Conservation (phyloP, 208 protist genomes). For the Acanthamoeba castellanii region DNA sequence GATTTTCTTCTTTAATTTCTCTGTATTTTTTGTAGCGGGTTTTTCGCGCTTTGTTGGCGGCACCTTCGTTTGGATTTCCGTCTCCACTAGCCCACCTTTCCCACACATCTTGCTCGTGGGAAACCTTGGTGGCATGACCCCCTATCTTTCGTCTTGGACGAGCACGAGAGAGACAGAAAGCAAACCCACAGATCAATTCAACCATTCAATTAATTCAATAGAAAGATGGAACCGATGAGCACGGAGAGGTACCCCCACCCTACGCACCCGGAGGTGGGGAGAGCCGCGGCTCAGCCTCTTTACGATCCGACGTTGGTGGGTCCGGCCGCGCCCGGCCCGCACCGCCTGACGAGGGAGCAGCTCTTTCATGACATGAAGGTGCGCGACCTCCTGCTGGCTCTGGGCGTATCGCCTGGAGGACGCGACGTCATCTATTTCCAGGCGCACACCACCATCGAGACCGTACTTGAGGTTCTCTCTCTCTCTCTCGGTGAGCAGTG, state of each 20-base stretch:
- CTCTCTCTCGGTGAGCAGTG: not conserved
- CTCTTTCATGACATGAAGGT: constrained; percentile 57
- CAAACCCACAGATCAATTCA: not conserved
- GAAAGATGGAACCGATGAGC: constrained; percentile 7
- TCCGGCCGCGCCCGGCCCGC: not conserved
- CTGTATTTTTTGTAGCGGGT: not conserved
- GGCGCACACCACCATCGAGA: constrained; percentile 45
- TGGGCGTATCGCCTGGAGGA: not conserved
- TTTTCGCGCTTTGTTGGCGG: not conserved
- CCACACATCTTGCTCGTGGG: not conserved
- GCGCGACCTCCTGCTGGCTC: constrained; percentile 46
- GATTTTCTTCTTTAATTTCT: not conserved
- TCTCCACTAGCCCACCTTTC: not conserved
- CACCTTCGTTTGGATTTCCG: not conserved
- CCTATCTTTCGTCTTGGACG: too few relatives aligned
- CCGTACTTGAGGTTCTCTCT: constrained; percentile 32
- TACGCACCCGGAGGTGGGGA: not conserved
- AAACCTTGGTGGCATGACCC: not conserved
- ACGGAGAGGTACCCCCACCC: not conserved
- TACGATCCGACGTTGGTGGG: not conserved
- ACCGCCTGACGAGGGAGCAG: constrained; percentile 28
- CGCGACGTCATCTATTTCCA: constrained; percentile 25
- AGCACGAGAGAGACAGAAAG: not conserved
- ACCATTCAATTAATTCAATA: not conserved
- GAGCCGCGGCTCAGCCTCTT: not conserved